Evolutionary conservation across 2,329 filamentous ascomycete species (phyloP), one percentile per base, ranked within the genome.

Genomic region (Trichocomaceae sp.): DNA sequence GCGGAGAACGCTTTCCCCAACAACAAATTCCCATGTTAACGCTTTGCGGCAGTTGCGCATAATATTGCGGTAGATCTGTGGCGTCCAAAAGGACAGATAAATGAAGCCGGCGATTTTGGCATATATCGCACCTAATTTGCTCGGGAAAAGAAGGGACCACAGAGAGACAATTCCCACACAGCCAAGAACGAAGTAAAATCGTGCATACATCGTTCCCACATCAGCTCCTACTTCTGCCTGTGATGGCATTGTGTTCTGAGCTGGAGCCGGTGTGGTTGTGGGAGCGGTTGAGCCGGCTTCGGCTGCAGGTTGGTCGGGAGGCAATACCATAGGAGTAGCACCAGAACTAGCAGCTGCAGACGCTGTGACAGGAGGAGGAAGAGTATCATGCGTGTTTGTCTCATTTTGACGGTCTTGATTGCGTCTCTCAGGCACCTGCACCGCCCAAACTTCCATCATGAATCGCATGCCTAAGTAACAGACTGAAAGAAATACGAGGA

Each of bases 1-100:
- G 1, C 93, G 85, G 7, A 95, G 78, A 5, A 86, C 63, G 47
- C 88, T 93, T 69, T 96, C 88, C 2, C 90, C 91, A 20, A 90
- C 67, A 54, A 96, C 86, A 66, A 95, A 99, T 57, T 87, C 86
- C 90, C 91, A 96, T 3, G 85, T 81, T n/a, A 97, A 78, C 0
- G 92, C 91, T 63, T 88, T 88, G 41, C 91, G 88, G 70, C 90
- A 96, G 72, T 96, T 96, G 52, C 92, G 88, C 71, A 88, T 83
- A 52, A 87, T 79, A 69, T 99, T 99, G 59, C 93, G 88, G 66
- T 87, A 83, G 61, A 97, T 95, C 69, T 99, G 93, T 0, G 93
- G 92, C 0, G 85, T 68, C 92, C 92, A 97, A 66, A 96, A 85
- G 19, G 91, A 96, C 45, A 96, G 81, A 67, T 96, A 96, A 52